These are phyloP conservation scores for Sporothrix variecibatus DNA, from an alignment of 2,329 filamentous ascomycete genomes.

Conservation along the genomic window DNA sequence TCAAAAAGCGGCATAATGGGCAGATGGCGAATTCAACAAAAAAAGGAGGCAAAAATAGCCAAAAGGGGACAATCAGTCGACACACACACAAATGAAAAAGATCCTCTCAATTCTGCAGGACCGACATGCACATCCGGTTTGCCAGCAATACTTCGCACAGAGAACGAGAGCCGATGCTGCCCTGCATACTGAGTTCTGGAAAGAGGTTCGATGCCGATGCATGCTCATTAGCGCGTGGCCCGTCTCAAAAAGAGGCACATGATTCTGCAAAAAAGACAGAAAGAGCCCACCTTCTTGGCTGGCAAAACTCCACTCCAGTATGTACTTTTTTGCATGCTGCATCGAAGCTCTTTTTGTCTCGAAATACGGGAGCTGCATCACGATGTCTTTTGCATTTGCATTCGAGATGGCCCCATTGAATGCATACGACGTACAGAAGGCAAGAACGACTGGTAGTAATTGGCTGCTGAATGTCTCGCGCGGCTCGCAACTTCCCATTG, in stretches of 20 bases:
- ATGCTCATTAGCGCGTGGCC: conserved; percentile 42
- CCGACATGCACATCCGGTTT: not conserved
- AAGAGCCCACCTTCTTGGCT: conserved; percentile 34
- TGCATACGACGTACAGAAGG: not conserved
- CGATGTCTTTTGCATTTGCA: not conserved
- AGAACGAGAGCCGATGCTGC: not conserved
- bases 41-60: not conserved
- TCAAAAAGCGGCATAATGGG: not conserved
- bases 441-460: not conserved
- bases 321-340: not conserved
- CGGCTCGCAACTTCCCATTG: not conserved
- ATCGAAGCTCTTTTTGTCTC: not conserved
- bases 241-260: conserved; percentile 51
- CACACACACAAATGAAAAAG: not conserved
- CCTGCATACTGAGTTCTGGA: not conserved
- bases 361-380: not conserved
- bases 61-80: not conserved
- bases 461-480: not conserved
- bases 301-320: not conserved
- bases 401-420: not conserved
- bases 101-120: not conserved
- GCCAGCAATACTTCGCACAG: not conserved
- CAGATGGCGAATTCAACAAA: not conserved
- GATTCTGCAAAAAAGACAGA: conserved; percentile 40
- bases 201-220: conserved; percentile 34